These are phyloP conservation scores for Ascochyta pisi DNA, from an alignment of 2,329 filamentous ascomycete species.

Conservation along the genomic window DNA sequence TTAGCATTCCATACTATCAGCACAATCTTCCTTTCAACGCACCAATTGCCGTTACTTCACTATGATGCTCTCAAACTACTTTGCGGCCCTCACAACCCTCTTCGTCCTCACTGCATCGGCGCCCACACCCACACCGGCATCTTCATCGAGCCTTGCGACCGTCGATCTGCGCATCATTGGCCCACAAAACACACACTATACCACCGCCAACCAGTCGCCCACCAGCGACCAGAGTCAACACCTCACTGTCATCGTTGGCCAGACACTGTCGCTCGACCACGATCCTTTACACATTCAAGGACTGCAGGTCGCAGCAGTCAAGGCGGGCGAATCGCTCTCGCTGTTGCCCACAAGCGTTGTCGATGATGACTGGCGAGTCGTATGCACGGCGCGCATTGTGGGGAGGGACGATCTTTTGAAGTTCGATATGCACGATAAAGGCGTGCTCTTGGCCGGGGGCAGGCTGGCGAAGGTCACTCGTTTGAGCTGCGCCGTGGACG, in stretches of 20 bases:
- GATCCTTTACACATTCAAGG: conserved; percentile 25
- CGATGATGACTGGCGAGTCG: conserved; percentile 16
- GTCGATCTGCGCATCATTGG: conserved; percentile 21
- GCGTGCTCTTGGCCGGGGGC: conserved; percentile 18
- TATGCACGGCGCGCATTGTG: conserved; percentile 20
- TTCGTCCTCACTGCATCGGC: conserved; percentile 10
- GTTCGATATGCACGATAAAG: conserved; percentile 18
- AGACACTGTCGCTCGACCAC: conserved; percentile 25
- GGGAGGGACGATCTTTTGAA: conserved; percentile 11
- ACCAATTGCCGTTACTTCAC: not conserved
- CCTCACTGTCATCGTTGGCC: conserved; percentile 26
- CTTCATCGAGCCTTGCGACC: conserved; percentile 9
- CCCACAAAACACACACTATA: conserved; percentile 19
- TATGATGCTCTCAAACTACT: not conserved
- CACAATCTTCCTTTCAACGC: too few relatives aligned
- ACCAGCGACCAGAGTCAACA: conserved; percentile 15
- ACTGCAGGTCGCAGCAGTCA: conserved; percentile 21
- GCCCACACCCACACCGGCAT: conserved; percentile 5
- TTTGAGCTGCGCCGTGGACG: not conserved
- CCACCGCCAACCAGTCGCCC: conserved; percentile 11
- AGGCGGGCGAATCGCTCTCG: conserved; percentile 11
- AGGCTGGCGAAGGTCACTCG: conserved; percentile 22
- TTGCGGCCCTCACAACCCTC: conserved; percentile 10
- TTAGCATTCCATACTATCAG: too few relatives aligned
- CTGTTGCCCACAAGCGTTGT: conserved; percentile 6